Evolutionary conservation across 805 yeast genomes (phyloP), one percentile per base, ranked within the genome.

Genomic region (Candida adriatica): DNA sequence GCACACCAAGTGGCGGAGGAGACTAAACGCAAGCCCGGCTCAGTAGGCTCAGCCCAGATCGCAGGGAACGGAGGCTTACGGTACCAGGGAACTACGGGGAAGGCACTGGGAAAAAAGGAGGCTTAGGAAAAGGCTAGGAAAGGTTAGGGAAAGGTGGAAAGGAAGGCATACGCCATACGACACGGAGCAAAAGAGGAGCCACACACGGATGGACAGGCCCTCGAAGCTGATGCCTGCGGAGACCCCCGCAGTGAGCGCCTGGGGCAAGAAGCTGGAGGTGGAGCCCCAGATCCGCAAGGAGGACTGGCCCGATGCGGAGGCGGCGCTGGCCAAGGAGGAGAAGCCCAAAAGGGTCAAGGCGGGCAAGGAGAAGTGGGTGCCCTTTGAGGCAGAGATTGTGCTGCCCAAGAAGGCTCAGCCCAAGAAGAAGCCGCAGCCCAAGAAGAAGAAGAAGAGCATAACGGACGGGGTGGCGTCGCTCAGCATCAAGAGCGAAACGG

Each of bases 311-410:
- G 35, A 44, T 17, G 39, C 40, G 8, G 41, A 39, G 5, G 35
- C 37, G 15, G 38, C 29, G 7, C 20, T 46, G 11, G 13, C 34
- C n/a, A 34, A 37, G 21, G 34, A 26, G 18, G 26, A 34, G 18
- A 32, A 33, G 16, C 26, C 25, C n/a, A 17, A 35, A 23, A 47
- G 34, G 24, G 45, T 34, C 11, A 48, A 46, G 33, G 32, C 46
- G 13, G 53, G 53, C 5, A 75, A 73, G 47, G 80, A 73, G 42
- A 80, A 79, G 47, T 78, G 85, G 85, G 66, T 76, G 21, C 84
- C 84, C 13, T 71, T 67, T 47, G 67, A 73, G 38, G 82, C 75
- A 11, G 58, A 68, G 16, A 70, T 70, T 30, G 68, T 66, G 14
- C 59, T 70, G 13, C 30, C 53, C 16, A 29, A 27, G 11, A 21